Evolutionary conservation across 2,329 filamentous ascomycete genomes (phyloP).

Genomic region (Sporothrix mexicana): DNA sequence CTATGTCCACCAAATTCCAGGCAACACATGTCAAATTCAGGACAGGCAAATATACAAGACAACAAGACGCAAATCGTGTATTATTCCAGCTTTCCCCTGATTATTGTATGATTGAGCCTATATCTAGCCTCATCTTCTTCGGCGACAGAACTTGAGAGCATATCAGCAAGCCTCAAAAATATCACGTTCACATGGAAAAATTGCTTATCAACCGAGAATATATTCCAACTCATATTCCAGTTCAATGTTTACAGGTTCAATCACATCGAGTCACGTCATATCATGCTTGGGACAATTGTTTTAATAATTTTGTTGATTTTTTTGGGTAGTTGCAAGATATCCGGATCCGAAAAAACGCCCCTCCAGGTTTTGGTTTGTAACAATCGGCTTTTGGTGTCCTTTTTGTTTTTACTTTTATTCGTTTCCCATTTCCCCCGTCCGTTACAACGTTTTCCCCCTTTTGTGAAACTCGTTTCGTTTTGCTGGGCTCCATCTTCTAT

Average conservation of each 20-base stretch:
- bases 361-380: conserved; percentile 30
- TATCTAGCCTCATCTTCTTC: no score
- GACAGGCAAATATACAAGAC: no score
- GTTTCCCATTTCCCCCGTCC: background rate
- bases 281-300: conserved; percentile 43
- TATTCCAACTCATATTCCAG: background rate
- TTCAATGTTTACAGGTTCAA: background rate
- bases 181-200: no score
- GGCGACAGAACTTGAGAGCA: no score
- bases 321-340: conserved; percentile 74
- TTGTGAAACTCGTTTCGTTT: conserved; percentile 55
- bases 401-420: conserved; percentile 31
- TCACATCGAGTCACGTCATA: background rate
- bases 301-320: conserved; percentile 40
- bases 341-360: conserved; percentile 83
- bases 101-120: no score
- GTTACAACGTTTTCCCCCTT: conserved; percentile 46
- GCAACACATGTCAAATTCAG: no score
- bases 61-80: no score
- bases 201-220: no score
- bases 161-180: no score
- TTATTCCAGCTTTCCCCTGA: no score
- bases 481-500: conserved; percentile 72
- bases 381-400: conserved; percentile 22
- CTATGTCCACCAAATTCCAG: no score